Conservation (phyloP, 257 asterid species). For the Nicotiana noctiflora region DNA sequence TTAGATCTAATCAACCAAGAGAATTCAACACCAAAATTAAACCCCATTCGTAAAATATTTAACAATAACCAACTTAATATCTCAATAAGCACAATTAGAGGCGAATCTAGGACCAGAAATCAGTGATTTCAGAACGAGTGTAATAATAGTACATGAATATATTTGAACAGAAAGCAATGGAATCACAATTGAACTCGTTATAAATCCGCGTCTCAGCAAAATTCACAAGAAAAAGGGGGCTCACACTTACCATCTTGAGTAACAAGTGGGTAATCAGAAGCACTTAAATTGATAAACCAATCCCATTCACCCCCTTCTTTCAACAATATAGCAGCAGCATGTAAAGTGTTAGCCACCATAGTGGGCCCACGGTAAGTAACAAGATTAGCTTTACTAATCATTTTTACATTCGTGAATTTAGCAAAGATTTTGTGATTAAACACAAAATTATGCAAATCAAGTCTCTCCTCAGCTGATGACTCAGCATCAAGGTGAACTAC, state of each 20-base stretch:
- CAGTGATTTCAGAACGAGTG: no score
- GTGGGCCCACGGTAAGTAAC: slow-evolving; percentile 96
- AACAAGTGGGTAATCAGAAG: slow-evolving; percentile 10
- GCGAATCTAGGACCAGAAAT: no score
- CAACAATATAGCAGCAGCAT: slow-evolving; percentile 84
- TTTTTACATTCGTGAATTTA: slow-evolving; percentile 63
- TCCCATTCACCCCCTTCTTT: slow-evolving; percentile 51
- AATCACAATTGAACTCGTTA: no score
- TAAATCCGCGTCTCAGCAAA: no score
- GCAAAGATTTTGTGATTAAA: slow-evolving; percentile 22
- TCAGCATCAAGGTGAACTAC: slow-evolving; percentile 90
- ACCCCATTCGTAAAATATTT: neutral
- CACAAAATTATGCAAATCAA: slow-evolving; percentile 56
- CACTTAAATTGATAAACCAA: slow-evolving; percentile 3
- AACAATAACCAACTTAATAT: neutral
- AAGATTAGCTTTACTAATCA: slow-evolving; percentile 84
- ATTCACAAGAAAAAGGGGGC: neutral
- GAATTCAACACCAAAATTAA: neutral
- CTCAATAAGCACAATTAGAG: no score
- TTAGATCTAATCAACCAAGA: slow-evolving; percentile 54
- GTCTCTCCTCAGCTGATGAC: slow-evolving; percentile 63
- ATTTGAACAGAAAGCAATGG: no score
- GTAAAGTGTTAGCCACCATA: slow-evolving; percentile 86
- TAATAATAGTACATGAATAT: no score
- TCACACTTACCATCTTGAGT: slow-evolving; percentile 6